Evolutionary conservation across 2,329 filamentous ascomycete species (phyloP), one percentile per base, ranked within the genome.

Genomic region (Fusarium neocosmosporiellum): DNA sequence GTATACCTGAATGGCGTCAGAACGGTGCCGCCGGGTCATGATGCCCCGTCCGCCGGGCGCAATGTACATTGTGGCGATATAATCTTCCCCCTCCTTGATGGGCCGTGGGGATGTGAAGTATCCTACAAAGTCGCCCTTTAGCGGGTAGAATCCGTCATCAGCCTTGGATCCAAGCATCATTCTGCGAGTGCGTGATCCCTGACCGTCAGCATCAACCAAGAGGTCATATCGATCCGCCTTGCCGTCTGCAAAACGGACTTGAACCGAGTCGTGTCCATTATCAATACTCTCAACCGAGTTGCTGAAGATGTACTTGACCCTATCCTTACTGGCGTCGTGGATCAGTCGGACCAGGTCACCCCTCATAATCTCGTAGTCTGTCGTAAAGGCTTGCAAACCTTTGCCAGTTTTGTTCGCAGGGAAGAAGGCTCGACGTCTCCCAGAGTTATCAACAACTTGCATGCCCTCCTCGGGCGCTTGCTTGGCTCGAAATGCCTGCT

Each of bases 171-270:
- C 79, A 1, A 86, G 71, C 70, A 86, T 83, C 57, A 82, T 80
- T 54, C 78, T 83, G 20, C 88, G 83, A 3, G 85, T 85, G 33
- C 81, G 83, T 1, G 88, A 90, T 7, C 84, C 80, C 48, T 87
- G 83, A 0, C 89, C 89, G 66, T 91, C 89, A 4, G 88, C 88
- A 7, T 86, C 88, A 46, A 90, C 84, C 0, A 90, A 70, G 0
- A 90, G 75, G 71, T 90, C 88, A 57, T 83, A 90, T 1, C 73
- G 77, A 10, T 83, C 82, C 0, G 72, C 79, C 13, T 76, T 77
- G 2, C 86, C 86, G 64, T 88, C 81, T 2, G 80, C 80, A 61
- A 90, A 84, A 3, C 71, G 63, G 0, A 85, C 84, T 3, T 79
- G 69, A 0, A 88, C 83, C 2, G 65, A 50, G 2, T 79, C 57